Evolutionary conservation across 768 basidiomycete species (phyloP).

Genomic region (Mycena venus): DNA sequence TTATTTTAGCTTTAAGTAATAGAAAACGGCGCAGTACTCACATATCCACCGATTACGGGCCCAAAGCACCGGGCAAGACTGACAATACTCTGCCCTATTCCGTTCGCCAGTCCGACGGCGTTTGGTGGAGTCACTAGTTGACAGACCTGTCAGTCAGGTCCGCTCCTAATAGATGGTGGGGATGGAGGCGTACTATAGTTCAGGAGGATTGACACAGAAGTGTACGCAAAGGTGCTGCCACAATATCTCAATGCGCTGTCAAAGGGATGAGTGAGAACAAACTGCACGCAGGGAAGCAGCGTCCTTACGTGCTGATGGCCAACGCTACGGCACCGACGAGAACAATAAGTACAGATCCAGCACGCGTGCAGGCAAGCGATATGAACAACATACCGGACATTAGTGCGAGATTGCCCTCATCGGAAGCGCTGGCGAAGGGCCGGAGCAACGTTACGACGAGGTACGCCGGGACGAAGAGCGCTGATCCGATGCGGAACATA

Average conservation of each 20-base stretch:
- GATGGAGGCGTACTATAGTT: constrained; percentile 75
- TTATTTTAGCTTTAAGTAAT: constrained; percentile 17
- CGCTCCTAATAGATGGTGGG: constrained; percentile 12
- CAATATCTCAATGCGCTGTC: constrained; percentile 85
- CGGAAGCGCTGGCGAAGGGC: constrained; percentile 75
- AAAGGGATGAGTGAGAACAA: constrained; percentile 12
- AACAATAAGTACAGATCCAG: background rate
- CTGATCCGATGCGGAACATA: constrained; percentile 91
- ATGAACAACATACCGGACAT: constrained; percentile 78
- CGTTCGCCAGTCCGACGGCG: constrained; percentile 93
- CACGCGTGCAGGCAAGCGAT: background rate
- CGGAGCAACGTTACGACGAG: constrained; percentile 83
- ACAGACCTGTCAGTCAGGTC: constrained; percentile 28
- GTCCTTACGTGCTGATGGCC: constrained; percentile 27
- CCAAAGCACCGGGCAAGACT: constrained; percentile 93
- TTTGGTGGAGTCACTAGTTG: constrained; percentile 88
- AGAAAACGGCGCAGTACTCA: constrained; percentile 50
- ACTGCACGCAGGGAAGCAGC: background rate
- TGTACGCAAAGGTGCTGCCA: constrained; percentile 91
- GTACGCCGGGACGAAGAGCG: constrained; percentile 92
- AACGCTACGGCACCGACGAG: constrained; percentile 15
- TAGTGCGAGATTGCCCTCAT: constrained; percentile 81
- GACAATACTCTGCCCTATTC: constrained; percentile 95
- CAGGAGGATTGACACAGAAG: constrained; percentile 88
- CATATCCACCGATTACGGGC: constrained; percentile 87